Evolutionary conservation across 2,329 filamentous ascomycete genomes (phyloP).

Genomic region (Pseudogymnoascus sp.): DNA sequence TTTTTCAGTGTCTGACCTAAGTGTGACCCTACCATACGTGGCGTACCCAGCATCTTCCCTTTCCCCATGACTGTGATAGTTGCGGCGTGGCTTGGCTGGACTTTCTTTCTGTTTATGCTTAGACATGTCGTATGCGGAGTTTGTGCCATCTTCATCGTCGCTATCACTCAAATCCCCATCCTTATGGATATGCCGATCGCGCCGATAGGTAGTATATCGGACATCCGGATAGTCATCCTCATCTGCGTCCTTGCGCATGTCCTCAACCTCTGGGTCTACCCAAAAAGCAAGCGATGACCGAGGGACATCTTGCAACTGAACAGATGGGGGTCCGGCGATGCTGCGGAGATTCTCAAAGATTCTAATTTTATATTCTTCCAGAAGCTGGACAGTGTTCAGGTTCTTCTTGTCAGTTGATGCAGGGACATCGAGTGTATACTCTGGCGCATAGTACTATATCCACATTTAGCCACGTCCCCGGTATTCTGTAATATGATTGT

Average conservation of each 20-base stretch:
- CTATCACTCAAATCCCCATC: constrained; percentile 80
- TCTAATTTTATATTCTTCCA: constrained; percentile 71
- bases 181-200: constrained; percentile 68
- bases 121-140: constrained; percentile 44
- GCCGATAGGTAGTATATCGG: constrained; percentile 71
- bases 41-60: neutral
- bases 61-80: neutral
- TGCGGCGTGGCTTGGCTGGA: neutral
- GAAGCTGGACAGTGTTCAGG: constrained; percentile 72
- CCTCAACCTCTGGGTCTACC: constrained; percentile 55
- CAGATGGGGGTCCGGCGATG: constrained; percentile 76
- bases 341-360: constrained; percentile 82
- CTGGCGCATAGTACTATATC: constrained; percentile 71
- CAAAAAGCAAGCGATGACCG: constrained; percentile 54
- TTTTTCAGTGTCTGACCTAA: neutral
- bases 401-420: constrained; percentile 83
- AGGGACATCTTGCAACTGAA: constrained; percentile 76
- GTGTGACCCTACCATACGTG: neutral
- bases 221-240: constrained; percentile 80
- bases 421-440: constrained; percentile 83
- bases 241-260: constrained; percentile 60
- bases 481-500: neutral
- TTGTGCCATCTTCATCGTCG: constrained; percentile 74
- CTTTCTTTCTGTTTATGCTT: neutral
- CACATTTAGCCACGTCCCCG: neutral